Evolutionary conservation across 305 asterid genomes (phyloP).

Genomic region (Lippia alba): DNA sequence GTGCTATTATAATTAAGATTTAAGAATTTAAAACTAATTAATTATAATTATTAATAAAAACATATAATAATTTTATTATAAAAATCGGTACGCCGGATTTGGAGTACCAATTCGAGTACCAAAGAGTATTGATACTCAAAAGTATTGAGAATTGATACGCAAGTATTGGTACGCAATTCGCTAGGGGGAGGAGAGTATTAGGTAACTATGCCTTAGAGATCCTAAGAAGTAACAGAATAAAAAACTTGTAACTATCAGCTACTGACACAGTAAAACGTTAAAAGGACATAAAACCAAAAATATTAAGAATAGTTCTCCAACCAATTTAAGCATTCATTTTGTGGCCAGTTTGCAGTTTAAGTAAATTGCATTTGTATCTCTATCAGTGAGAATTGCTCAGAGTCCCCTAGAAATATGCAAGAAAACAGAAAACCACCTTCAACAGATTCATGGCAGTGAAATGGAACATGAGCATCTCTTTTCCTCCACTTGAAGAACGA

Average conservation of each 20-base stretch:
- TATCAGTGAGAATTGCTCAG: background rate
- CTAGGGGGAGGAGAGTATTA: no score
- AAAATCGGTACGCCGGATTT: no score
- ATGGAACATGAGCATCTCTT: slow-evolving; percentile 89
- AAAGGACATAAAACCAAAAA: slow-evolving; percentile 9
- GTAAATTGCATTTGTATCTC: no score
- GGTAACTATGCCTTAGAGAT: slow-evolving; percentile 79
- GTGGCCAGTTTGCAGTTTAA: no score
- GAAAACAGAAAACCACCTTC: slow-evolving; percentile 61
- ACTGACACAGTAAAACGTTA: background rate
- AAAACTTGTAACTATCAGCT: slow-evolving; percentile 25
- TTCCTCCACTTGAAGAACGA: slow-evolving; percentile 93
- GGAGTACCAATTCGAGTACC: no score
- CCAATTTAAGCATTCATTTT: background rate
- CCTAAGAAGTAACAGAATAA: slow-evolving; percentile 52
- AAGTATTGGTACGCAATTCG: no score
- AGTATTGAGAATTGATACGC: no score
- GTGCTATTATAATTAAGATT: no score
- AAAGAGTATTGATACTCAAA: no score
- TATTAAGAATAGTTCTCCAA: slow-evolving; percentile 2
- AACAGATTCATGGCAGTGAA: slow-evolving; percentile 87
- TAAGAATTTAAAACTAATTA: no score
- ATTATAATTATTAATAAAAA: no score
- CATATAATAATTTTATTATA: no score
- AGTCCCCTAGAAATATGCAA: slow-evolving; percentile 16